Conservation (phyloP, 306 rosid genomes). For the Heteromeles arbutifolia region DNA sequence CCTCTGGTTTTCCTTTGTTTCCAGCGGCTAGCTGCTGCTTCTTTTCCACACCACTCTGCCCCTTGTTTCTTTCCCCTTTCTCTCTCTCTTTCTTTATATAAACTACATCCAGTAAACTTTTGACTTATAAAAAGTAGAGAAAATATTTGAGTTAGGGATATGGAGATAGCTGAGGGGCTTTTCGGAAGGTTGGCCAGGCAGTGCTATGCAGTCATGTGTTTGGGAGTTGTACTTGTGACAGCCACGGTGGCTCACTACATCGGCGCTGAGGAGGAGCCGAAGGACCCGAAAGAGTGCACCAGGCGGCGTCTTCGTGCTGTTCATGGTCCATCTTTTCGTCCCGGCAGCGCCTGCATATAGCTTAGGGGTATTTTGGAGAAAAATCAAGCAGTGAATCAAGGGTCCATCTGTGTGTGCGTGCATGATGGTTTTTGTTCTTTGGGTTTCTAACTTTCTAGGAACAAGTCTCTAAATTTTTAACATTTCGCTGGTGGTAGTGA, state of each 20-base stretch:
- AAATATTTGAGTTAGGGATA: neutral
- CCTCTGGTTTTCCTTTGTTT: conserved; percentile 12
- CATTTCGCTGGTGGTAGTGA: no score
- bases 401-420: neutral
- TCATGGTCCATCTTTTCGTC: conserved; percentile 11
- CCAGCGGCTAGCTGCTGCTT: neutral
- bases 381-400: neutral
- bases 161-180: conserved; percentile 9
- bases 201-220: conserved; percentile 37
- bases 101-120: neutral
- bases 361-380: neutral
- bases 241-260: conserved; percentile 23
- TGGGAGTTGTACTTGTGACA: conserved; percentile 30
- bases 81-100: neutral
- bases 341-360: neutral
- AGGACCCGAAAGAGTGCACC: conserved; percentile 1
- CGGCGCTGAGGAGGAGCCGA: neutral
- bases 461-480: no score
- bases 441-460: no score
- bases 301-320: conserved; percentile 14
- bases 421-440: no score
- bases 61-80: conserved; percentile 3
- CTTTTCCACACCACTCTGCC: neutral
- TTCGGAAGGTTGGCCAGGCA: conserved; percentile 23
- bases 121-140: neutral